Percentiles rank a stretch among this genome's conserved stretches.
phyloP scores from a whole-genome alignment of 2,329 filamentous ascomycete species.

The Cladosporium oxysporum region DNA sequence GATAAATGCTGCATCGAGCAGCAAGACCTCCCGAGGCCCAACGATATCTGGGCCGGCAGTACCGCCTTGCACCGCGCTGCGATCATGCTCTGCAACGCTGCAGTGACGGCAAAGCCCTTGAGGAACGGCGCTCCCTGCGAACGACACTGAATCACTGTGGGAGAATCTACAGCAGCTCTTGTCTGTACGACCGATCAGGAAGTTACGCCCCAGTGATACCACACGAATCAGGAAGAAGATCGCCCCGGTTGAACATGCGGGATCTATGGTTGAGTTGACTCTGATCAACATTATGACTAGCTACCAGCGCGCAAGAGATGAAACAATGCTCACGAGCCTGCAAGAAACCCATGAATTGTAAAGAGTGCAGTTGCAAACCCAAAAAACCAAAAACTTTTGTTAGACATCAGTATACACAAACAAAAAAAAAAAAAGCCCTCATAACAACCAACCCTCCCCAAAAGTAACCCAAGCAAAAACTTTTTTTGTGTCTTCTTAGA shows the following conservation, averaged over 20 bases:
- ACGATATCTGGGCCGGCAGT: neutral
- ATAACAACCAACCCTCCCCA: neutral
- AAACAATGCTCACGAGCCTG: neutral
- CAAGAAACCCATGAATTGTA: neutral
- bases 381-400: constrained; percentile 2
- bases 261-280: neutral
- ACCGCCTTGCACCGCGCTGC: neutral
- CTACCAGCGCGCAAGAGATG: neutral
- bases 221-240: neutral
- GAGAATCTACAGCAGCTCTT: neutral
- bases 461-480: neutral
- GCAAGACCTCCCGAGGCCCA: neutral
- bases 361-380: neutral
- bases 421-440: too few species aligned
- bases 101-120: neutral
- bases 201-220: neutral
- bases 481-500: constrained; percentile 11
- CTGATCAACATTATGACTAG: neutral
- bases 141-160: neutral
- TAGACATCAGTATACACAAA: neutral
- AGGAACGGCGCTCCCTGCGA: neutral
- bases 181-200: neutral
- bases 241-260: neutral
- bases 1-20: neutral
- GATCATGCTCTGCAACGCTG: neutral